Evolutionary conservation across 331 rosid genomes (phyloP), one percentile per base, ranked within the genome.

Genomic region (Pyracantha coccinea): DNA sequence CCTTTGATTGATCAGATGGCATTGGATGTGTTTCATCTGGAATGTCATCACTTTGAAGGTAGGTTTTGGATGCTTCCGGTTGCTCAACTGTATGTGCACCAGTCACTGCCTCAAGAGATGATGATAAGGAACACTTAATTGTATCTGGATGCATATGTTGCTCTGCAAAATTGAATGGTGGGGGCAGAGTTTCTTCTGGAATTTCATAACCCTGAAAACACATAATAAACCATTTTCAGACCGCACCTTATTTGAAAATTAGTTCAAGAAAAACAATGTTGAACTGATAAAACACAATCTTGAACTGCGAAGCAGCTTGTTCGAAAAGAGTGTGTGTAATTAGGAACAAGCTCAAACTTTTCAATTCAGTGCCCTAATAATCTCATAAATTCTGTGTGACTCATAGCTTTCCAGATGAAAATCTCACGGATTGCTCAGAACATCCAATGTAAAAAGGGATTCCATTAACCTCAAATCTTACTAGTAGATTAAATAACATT

Each of bases 171-270:
- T 69, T 86, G 90, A 92, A 92, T 74, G 93, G 95, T 68, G 78
- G 89, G 0, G 99, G 99, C 82, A 90, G 71, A 17, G 31, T 41
- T 57, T 65, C 92, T 82, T 81, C 88, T 35, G 96, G 97, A 78
- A 95, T 78, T 78, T 90, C 97, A 75, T 77, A 78, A 77, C 54
- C 87, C 97, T 95, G 66, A 21, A 83, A 31, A 45, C n/a, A 78
- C 59, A 83, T 78, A 61, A 35, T 15, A 66, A 80, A 54, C 60
- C 21, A 54, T 20, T 45, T 45, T 54, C 24, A 19, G 82, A 71
- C 50, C 29, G 78, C 69, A 53, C 21, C 31, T 57, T 33, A 67
- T 3, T 27, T 6, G 68, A 62, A 19, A 64, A 72, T 67, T 21
- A 57, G 52, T 20, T 25, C 59, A 70, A 31, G 15, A 47, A 68